These are phyloP conservation scores for Pythium oligandrum DNA, from an alignment of 352 stramenopile species.

Conservation along the genomic window DNA sequence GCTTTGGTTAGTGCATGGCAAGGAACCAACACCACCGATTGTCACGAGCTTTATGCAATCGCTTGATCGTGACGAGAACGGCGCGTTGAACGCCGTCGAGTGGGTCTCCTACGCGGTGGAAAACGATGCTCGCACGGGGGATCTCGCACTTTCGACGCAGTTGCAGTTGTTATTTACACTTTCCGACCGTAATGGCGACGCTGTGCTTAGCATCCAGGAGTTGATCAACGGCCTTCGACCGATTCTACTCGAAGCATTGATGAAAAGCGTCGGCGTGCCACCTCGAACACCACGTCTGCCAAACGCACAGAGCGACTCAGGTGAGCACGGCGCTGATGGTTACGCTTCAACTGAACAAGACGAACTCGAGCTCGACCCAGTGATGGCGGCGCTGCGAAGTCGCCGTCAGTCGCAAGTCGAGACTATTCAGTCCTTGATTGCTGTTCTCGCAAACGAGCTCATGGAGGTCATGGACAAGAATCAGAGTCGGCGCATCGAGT, in stretches of 20 bases:
- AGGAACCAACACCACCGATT: constrained; percentile 34
- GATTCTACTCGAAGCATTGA: constrained; percentile 25
- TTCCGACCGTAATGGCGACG: constrained; percentile 51
- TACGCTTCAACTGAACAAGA: neutral
- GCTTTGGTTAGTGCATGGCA: constrained; percentile 64
- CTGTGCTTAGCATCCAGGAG: constrained; percentile 47
- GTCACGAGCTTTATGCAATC: constrained; percentile 58
- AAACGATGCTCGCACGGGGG: constrained; percentile 33
- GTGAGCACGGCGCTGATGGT: neutral
- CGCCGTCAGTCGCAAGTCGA: constrained; percentile 25
- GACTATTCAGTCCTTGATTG: constrained; percentile 34
- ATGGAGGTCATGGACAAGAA: constrained; percentile 54
- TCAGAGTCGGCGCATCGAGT: constrained; percentile 56
- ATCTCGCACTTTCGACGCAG: constrained; percentile 40
- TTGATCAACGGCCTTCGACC: constrained; percentile 36
- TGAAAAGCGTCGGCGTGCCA: neutral
- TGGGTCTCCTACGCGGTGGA: constrained; percentile 69
- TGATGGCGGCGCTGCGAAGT: neutral
- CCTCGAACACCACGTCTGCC: too few species aligned
- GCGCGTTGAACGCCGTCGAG: constrained; percentile 44
- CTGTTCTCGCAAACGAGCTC: constrained; percentile 47
- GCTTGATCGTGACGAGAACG: constrained; percentile 48
- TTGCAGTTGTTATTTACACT: constrained; percentile 52
- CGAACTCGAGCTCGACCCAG: neutral
- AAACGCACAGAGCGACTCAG: neutral